Evolutionary conservation across 257 asterid species (phyloP).

Genomic region (Plectranthus barbatus): DNA sequence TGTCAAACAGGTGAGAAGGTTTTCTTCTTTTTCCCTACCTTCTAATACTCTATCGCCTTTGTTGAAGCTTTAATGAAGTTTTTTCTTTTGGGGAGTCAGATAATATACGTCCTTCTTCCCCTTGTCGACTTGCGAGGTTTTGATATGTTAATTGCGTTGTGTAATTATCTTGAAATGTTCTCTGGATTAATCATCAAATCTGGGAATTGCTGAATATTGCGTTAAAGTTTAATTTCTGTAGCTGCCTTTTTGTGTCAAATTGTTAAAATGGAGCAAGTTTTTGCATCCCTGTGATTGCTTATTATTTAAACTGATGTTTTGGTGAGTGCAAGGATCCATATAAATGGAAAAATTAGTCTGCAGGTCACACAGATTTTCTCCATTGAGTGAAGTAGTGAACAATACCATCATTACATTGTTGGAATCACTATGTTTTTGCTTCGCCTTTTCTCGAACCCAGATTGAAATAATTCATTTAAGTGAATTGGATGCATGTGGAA

Average conservation of each 20-base stretch:
- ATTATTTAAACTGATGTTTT: background rate
- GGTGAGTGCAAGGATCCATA: background rate
- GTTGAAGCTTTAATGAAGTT: background rate
- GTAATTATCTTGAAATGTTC: conserved; percentile 1
- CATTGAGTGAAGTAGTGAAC: too few relatives aligned
- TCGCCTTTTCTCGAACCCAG: background rate
- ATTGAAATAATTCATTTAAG: background rate
- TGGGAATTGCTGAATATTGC: too few relatives aligned
- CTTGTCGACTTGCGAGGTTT: conserved; percentile 7
- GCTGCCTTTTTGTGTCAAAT: background rate
- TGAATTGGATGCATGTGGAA: background rate
- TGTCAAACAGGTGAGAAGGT: conserved; percentile 55
- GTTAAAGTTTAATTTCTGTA: too few relatives aligned
- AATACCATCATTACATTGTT: background rate
- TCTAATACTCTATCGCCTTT: background rate
- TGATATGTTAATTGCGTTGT: conserved; percentile 4
- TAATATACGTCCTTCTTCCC: background rate
- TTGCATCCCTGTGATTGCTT: background rate
- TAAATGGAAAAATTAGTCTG: background rate
- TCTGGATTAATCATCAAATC: background rate
- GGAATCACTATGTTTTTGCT: background rate
- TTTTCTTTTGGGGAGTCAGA: conserved; percentile 1
- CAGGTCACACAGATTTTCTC: conserved; percentile 2
- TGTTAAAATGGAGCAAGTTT: background rate
- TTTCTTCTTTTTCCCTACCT: background rate